Base-by-base conservation (phyloP, 1,284 basidiomycete genomes). In the Ustilago trichophora region DNA sequence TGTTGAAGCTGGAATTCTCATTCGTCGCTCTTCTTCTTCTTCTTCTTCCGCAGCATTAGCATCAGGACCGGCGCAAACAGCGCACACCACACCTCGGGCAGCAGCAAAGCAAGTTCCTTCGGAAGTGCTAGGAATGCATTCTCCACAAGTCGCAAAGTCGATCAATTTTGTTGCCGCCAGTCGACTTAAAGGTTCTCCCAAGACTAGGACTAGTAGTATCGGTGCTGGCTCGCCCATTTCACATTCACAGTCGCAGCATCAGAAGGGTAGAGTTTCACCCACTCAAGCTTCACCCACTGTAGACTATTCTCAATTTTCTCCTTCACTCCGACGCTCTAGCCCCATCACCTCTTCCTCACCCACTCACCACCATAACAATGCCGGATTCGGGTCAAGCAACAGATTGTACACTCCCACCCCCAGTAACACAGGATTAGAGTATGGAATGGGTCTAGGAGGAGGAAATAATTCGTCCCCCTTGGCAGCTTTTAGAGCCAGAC, bases 401-500 rank as follows among this genome's bases (percentile, higher is more conserved):
- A n/a, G n/a, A n/a, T n/a, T n/a, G n/a, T n/a, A n/a, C n/a, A 40
- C 37, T 15, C 37, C 37, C 13, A 19, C 13, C 11, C 24, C 1
- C 15, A 40, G 19, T 26, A 13, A n/a, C n/a, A n/a, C 21, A 24
- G 37, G 9, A 26, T 22, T 11, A 34, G 33, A 25, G 6, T 8
- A 25, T 4, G 24, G 37, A 1, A 24, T 26, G 21, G 21, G n/a
- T n/a, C n/a, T 5, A 31, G 27, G 32, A 9, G 15, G 6, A 6
- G 42, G 29, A 25, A 26, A 2, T 13, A 18, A 26, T 6, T 87
- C 22, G 87, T 88, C 75, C 81, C 84, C 59, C 85, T 86, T 16
- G 85, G 84, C 32, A 78, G 83, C 31, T 77, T 88, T 70, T 87
- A 88, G 87, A 88, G 89, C 73, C 84, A 83, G 41, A 83, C 84